Percentiles rank a stretch among this genome's conserved stretches.
Conservation (phyloP, 1,139 yeast species). For the Pneumocystis carinii region DNA sequence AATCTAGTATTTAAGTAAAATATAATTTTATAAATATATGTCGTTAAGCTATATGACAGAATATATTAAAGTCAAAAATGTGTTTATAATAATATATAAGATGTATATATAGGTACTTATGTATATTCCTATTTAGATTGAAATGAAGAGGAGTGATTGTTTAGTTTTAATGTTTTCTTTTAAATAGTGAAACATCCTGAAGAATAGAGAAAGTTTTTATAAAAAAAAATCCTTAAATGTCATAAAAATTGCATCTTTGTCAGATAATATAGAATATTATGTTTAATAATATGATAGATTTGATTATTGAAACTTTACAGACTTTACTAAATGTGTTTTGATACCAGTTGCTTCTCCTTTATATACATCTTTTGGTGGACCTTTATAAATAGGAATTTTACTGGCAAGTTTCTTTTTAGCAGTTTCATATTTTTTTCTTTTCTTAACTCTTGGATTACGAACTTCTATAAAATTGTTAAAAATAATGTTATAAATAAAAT, state of each 20-base stretch:
- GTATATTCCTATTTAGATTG: too few relatives aligned
- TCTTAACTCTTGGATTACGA: conserved; percentile 91
- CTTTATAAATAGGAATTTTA: conserved; percentile 73
- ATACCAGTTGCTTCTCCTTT: conserved; percentile 96
- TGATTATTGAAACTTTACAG: conserved; percentile 46
- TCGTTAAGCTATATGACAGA: too few relatives aligned
- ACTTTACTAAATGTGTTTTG: conserved; percentile 75
- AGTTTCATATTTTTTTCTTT: conserved; percentile 90
- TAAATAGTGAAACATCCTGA: neutral
- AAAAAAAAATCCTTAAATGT: neutral
- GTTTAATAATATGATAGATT: neutral
- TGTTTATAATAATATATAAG: too few relatives aligned
- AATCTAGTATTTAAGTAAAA: neutral
- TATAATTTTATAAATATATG: too few relatives aligned
- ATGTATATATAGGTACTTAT: too few relatives aligned
- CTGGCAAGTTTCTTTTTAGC: conserved; percentile 91
- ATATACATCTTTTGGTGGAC: conserved; percentile 59
- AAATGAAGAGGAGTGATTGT: too few relatives aligned
- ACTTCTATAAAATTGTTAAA: conserved; percentile 27
- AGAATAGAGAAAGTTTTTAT: neutral
- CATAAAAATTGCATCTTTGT: too few relatives aligned
- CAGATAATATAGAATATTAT: neutral
- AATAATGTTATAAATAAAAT: neutral
- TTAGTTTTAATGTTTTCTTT: too few relatives aligned
- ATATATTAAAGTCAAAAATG: too few relatives aligned